Percentiles rank a stretch among this genome's conserved stretches.
These are phyloP conservation scores for Pharnaceum exiguum DNA, from an alignment of 148 eudicot genomes.

Conservation along the genomic window DNA sequence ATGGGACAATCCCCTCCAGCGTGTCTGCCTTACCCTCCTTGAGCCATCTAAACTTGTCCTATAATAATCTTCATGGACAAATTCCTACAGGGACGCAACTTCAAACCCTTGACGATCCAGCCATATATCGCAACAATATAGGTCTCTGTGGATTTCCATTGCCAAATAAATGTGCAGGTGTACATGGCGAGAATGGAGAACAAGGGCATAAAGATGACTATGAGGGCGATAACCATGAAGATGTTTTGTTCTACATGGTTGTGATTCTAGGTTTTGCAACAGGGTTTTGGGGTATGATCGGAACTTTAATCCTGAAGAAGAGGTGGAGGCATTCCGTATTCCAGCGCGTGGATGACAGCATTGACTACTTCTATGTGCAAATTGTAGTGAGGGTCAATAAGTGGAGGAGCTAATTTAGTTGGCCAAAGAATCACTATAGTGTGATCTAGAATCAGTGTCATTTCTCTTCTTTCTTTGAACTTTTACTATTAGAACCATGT, in stretches of 20 bases:
- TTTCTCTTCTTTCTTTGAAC: no score
- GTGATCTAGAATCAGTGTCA: no score
- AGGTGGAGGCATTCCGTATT: conserved; percentile 18
- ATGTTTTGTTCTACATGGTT: conserved; percentile 13
- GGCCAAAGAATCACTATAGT: background rate
- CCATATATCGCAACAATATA: conserved; percentile 28
- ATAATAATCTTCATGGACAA: conserved; percentile 18
- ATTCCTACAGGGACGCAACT: conserved; percentile 27
- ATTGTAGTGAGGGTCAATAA: background rate
- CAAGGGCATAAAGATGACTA: background rate
- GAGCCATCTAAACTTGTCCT: conserved; percentile 10
- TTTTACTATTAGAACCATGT: no score
- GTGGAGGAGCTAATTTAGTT: background rate
- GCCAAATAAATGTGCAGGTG: conserved; percentile 16
- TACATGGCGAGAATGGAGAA: background rate
- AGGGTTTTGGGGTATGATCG: conserved; percentile 34
- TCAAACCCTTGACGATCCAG: conserved; percentile 19
- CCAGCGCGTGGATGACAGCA: conserved; percentile 2
- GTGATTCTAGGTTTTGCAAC: conserved; percentile 18
- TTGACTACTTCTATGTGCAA: conserved; percentile 1
- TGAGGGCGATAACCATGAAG: conserved; percentile 1
- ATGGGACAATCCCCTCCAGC: conserved; percentile 21
- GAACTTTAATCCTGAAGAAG: conserved; percentile 15
- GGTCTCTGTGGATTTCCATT: conserved; percentile 40
- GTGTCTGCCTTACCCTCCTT: conserved; percentile 4